phyloP scores from a whole-genome alignment of 768 basidiomycete species.

The Leccinum olivaceopallidum region DNA sequence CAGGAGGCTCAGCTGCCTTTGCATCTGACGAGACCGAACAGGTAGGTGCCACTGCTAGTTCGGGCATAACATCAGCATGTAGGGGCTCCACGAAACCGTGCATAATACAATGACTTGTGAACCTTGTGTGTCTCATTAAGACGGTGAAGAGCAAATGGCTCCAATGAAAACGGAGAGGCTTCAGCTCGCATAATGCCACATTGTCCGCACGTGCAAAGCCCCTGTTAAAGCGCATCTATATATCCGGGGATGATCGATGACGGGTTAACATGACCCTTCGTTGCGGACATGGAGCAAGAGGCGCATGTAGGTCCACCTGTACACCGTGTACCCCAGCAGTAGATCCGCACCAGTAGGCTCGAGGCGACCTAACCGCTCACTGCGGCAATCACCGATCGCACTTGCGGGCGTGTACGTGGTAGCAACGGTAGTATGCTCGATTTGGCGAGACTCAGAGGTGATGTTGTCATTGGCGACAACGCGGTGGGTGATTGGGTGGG shows the following conservation, averaged over 20 bases:
- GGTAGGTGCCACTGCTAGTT: neutral
- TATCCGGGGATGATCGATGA: constrained; percentile 2
- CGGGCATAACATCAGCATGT: neutral
- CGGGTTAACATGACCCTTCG: constrained; percentile 10
- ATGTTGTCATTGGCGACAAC: constrained; percentile 16
- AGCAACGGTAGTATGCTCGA: neutral
- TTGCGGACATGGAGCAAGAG: neutral
- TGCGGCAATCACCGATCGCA: constrained; percentile 17
- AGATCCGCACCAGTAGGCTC: neutral
- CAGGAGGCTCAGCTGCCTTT: neutral
- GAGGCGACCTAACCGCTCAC: neutral
- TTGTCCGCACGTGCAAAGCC: neutral
- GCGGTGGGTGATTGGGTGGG: constrained; percentile 1
- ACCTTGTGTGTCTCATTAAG: neutral
- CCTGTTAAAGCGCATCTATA: neutral
- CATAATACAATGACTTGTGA: neutral
- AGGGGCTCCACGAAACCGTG: constrained; percentile 3
- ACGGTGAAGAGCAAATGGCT: constrained; percentile 14
- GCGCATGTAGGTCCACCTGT: constrained; percentile 1
- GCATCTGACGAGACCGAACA: neutral
- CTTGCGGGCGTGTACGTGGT: constrained; percentile 1
- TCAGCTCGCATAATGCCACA: neutral
- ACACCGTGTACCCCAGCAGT: neutral
- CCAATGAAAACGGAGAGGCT: neutral
- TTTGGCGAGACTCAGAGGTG: neutral